phyloP scores from a whole-genome alignment of 352 stramenopile genomes.

The Phytophthora sp. region DNA sequence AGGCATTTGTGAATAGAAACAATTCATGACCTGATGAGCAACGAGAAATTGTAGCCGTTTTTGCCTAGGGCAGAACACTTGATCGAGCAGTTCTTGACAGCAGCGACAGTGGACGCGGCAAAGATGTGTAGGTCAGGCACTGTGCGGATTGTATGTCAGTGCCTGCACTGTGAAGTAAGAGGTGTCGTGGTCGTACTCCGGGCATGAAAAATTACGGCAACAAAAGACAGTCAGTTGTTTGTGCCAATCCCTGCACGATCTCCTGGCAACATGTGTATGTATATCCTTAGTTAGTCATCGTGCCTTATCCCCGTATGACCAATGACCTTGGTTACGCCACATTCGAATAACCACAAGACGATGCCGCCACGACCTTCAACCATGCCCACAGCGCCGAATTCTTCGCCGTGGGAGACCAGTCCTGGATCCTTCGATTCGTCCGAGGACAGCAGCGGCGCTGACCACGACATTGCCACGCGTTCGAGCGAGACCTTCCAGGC shows the following conservation, averaged over 20 bases:
- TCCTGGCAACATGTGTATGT: neutral
- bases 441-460: neutral
- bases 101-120: no score
- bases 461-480: neutral
- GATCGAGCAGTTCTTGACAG: no score
- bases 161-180: no score
- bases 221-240: neutral
- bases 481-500: neutral
- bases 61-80: no score
- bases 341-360: neutral
- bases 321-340: neutral
- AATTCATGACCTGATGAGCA: no score
- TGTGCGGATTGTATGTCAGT: no score
- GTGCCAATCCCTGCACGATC: neutral
- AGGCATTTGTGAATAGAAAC: no score
- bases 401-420: neutral
- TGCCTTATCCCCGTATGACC: neutral
- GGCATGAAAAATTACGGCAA: no score
- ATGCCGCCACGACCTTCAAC: neutral
- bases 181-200: no score
- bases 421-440: neutral
- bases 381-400: neutral
- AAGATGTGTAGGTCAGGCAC: no score
- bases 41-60: no score
- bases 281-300: constrained; percentile 1